Percentiles rank a stretch among this genome's conserved stretches.
Evolutionary conservation across 164 flowering plant genomes (phyloP).

Genomic region (Vitis vinifera): ASM3070453v1 NC_081818.1:24822501-24823000

Average conservation of each 20-base stretch:
- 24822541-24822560: no score
- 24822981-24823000: not conserved
- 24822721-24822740: constrained; percentile 96
- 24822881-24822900: constrained; percentile 33
- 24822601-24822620: no score
- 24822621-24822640: no score
- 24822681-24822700: constrained; percentile 73
- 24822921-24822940: constrained; percentile 44
- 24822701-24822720: constrained; percentile 86
- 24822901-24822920: constrained; percentile 40
- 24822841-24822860: constrained; percentile 31
- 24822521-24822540: no score
- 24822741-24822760: constrained; percentile 93
- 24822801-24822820: not conserved
- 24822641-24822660: not conserved
- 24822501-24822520: no score
- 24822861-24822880: constrained; percentile 38
- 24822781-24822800: constrained; percentile 20
- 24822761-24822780: constrained; percentile 89
- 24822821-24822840: not conserved
- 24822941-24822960: constrained; percentile 40
- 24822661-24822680: constrained; percentile 76
- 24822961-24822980: not conserved
- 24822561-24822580: no score
- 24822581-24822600: no score